Base-by-base conservation (phyloP, 805 yeast genomes). In the Lachancea meyersii region DNA sequence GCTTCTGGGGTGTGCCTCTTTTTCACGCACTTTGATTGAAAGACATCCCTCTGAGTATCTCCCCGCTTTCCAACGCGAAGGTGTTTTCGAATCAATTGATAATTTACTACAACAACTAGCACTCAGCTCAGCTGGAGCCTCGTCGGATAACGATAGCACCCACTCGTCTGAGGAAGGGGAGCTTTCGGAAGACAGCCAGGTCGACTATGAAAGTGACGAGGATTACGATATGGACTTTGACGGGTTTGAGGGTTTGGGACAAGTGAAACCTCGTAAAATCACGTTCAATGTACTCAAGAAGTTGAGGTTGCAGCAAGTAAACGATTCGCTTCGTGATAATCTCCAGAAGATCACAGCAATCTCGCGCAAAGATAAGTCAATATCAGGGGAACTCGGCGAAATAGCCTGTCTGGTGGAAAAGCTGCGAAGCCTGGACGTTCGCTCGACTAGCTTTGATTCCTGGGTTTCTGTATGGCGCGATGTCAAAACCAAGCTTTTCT, bases 21-120 rank as follows among this genome's bases (percentile, higher is more conserved):
- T 81, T 11, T 65, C 78, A 1, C 64, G 69, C 7, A 46, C 59
- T 2, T 56, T 85, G 38, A 61, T 77, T 0, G 58, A 60, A 5
- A 68, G 71, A 34, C 63, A 72, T 14, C 72, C 80, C 0, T 63
- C 61, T 1, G 45, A 59, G 1, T 79, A 75, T 43, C 53, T 78
- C 5, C 52, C 58, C 0, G 70, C 67, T 7, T 76, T 86, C 48
- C 82, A 76, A 51, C 72, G 84, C 43, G 94, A 86, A 53, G 96
- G 96, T 0, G 49, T 59, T 18, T 47, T 50, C 23, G 58, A 56
- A 21, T 37, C 52, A 11, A 43, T 43, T 5, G 35, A 34, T 10
- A 19, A 34, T 10, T 18, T 40, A 10, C 17, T 38, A 14, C 30
- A 36, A 31, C 11, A 22, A 10, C 24, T 44, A 11, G 21, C 41